phyloP scores from a whole-genome alignment of 2,329 filamentous ascomycete species.

The Arthroderma sp. region DNA sequence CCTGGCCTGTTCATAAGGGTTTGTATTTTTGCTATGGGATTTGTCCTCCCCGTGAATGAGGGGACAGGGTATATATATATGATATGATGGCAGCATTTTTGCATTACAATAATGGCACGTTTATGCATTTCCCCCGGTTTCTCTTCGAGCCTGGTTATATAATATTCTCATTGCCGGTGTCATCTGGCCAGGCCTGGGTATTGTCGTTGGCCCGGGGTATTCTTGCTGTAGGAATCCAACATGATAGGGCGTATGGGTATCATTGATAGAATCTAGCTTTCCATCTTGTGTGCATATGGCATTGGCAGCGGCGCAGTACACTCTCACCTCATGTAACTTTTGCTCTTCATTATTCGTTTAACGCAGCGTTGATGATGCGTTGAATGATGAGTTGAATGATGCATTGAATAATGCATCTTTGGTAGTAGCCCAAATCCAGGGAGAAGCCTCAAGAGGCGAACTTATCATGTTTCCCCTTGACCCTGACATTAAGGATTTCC shows the following conservation, averaged over 20 bases:
- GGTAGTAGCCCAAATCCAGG: too few species aligned
- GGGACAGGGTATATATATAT: not conserved
- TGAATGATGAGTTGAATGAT: too few species aligned
- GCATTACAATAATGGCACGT: not conserved
- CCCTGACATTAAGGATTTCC: conserved; percentile 69
- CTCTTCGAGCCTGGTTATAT: not conserved
- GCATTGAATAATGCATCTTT: too few species aligned
- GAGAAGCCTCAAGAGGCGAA: conserved; percentile 33
- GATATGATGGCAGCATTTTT: not conserved
- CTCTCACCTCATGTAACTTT: not conserved
- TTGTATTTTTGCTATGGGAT: not conserved
- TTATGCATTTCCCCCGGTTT: not conserved
- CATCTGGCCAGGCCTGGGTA: not conserved
- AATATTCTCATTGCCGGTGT: not conserved
- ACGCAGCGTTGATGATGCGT: not conserved
- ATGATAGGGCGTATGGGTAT: not conserved
- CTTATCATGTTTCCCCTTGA: conserved; percentile 90
- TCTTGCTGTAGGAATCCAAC: not conserved
- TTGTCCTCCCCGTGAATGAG: not conserved
- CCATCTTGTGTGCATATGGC: not conserved
- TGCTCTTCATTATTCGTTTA: not conserved
- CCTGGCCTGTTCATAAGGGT: not conserved
- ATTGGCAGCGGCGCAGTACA: too few species aligned
- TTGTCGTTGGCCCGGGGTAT: not conserved
- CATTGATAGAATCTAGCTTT: not conserved